A percentile compares a stretch with the other conserved stretches of the same genome.
phyloP scores from a whole-genome alignment of 2,329 filamentous ascomycete genomes.

The Colletotrichum euphorbiae region DNA sequence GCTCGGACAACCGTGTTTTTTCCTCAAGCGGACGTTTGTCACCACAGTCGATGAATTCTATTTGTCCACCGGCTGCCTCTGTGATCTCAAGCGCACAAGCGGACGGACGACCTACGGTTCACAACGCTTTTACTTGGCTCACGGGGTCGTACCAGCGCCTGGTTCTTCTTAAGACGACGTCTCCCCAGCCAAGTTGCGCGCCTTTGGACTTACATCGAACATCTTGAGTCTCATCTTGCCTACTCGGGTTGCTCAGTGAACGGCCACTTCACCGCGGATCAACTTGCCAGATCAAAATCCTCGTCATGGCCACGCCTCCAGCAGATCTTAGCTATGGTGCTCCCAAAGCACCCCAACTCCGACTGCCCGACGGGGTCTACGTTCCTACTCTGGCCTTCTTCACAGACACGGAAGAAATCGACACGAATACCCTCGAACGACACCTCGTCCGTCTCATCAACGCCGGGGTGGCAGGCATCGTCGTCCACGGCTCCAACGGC shows the following conservation, averaged over 20 bases:
- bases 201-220: no score
- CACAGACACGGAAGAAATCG: slow-evolving; percentile 49
- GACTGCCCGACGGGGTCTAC: slow-evolving; percentile 48
- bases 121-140: background rate
- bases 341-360: slow-evolving; percentile 22
- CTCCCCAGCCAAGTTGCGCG: no score
- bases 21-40: background rate
- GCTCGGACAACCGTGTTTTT: background rate
- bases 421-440: slow-evolving; percentile 47
- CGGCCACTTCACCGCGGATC: no score
- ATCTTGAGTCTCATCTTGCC: no score
- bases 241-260: no score
- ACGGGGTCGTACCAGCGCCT: background rate
- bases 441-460: slow-evolving; percentile 55
- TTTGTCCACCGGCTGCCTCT: background rate
- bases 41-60: background rate
- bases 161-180: no score
- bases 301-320: background rate
- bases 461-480: slow-evolving; percentile 73
- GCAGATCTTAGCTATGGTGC: slow-evolving; percentile 7
- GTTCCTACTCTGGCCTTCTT: slow-evolving; percentile 54
- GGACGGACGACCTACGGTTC: background rate
- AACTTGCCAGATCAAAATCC: background rate
- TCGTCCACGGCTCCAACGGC: slow-evolving; percentile 79
- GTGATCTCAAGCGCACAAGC: background rate